These are phyloP conservation scores for Achaetomium macrosporum DNA, from an alignment of 2,329 filamentous ascomycete species.

Conservation along the genomic window DNA sequence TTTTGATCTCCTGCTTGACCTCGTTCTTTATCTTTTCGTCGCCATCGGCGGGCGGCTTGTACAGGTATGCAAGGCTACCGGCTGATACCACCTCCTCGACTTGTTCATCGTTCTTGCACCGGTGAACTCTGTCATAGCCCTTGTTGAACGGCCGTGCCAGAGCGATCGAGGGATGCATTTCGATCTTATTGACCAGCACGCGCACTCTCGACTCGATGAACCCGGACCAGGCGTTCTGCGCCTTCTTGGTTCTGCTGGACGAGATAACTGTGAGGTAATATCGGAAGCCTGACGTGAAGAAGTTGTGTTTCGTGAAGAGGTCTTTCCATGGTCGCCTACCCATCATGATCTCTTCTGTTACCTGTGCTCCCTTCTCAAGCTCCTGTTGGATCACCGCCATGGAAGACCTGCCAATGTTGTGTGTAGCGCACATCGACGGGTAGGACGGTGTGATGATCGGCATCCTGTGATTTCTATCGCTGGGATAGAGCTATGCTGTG, in stretches of 20 bases:
- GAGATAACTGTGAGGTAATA: conserved; percentile 90
- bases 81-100: conserved; percentile 51
- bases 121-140: conserved; percentile 78
- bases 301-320: conserved; percentile 82
- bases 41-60: conserved; percentile 39
- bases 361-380: conserved; percentile 67
- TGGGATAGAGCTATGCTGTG: conserved; percentile 59
- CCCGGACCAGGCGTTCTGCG: conserved; percentile 82
- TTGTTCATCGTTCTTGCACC: conserved; percentile 51
- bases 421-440: conserved; percentile 95
- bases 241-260: conserved; percentile 75
- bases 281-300: conserved; percentile 90
- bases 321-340: conserved; percentile 79
- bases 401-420: conserved; percentile 85
- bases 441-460: conserved; percentile 97
- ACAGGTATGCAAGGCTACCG: conserved; percentile 44
- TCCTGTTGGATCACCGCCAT: conserved; percentile 79
- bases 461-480: conserved; percentile 86
- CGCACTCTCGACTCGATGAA: conserved; percentile 91
- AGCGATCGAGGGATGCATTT: conserved; percentile 71
- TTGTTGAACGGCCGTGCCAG: conserved; percentile 91
- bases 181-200: conserved; percentile 74
- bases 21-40: conserved; percentile 39
- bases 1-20: conserved; percentile 8
- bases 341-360: conserved; percentile 72